These are phyloP conservation scores for Sugiyamaella japonica DNA, from an alignment of 1,139 yeast genomes.

Conservation along the genomic window DNA sequence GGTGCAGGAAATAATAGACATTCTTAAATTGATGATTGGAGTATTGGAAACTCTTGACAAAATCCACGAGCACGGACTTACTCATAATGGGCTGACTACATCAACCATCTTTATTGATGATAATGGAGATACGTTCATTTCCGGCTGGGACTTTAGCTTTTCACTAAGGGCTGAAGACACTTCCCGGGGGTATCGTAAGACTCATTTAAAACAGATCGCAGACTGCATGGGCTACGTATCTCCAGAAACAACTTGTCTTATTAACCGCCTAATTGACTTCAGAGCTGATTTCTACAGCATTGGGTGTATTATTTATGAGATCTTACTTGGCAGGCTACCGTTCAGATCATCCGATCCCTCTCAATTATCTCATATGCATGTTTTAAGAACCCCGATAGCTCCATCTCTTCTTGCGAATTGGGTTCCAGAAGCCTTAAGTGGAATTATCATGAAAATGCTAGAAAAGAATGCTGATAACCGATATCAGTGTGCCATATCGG, in stretches of 20 bases:
- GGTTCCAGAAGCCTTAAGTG: conserved; percentile 45
- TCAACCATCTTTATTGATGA: conserved; percentile 43
- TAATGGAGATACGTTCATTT: conserved; percentile 42
- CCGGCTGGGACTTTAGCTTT: conserved; percentile 56
- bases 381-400: conserved; percentile 47
- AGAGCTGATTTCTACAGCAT: conserved; percentile 54
- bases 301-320: conserved; percentile 54
- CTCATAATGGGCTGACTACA: conserved; percentile 53
- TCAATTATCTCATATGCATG: conserved; percentile 47
- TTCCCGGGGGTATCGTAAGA: conserved; percentile 37
- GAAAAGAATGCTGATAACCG: conserved; percentile 49
- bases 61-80: conserved; percentile 49
- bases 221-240: conserved; percentile 52
- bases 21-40: conserved; percentile 42
- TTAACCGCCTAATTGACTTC: conserved; percentile 47
- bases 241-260: conserved; percentile 53
- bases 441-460: conserved; percentile 48
- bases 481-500: conserved; percentile 44
- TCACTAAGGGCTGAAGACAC: conserved; percentile 49
- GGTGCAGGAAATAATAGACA: conserved; percentile 38
- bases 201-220: conserved; percentile 38
- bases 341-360: conserved; percentile 48
- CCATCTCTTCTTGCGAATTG: conserved; percentile 45
- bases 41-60: conserved; percentile 43
- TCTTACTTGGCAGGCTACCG: conserved; percentile 50